Percentiles rank a stretch among this genome's conserved stretches.
These are phyloP conservation scores for Starmera caribaea DNA, from an alignment of 805 yeast species.

Conservation along the genomic window DNA sequence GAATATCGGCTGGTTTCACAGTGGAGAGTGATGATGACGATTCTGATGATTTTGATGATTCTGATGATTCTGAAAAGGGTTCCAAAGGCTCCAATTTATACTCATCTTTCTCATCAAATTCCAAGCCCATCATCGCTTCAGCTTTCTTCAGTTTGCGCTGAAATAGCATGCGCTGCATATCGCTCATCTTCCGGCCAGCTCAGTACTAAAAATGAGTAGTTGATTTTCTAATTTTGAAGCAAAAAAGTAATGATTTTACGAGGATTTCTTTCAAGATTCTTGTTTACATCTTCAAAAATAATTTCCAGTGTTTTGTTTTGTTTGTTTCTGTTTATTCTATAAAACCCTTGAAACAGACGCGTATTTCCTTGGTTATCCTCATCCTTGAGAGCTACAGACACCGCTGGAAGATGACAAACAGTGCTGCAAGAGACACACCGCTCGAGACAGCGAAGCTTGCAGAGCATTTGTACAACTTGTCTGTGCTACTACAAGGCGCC, in stretches of 20 bases:
- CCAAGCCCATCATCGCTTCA: neutral
- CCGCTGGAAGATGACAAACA: too few relatives aligned
- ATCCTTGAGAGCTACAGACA: too few relatives aligned
- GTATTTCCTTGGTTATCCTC: neutral
- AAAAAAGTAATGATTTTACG: too few relatives aligned
- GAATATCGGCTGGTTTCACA: too few relatives aligned
- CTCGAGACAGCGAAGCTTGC: conserved; percentile 8
- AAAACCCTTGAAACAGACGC: neutral
- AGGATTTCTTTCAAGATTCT: too few relatives aligned
- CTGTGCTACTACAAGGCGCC: conserved; percentile 21
- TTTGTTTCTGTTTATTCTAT: too few relatives aligned
- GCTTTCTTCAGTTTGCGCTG: neutral
- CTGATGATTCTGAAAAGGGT: too few relatives aligned
- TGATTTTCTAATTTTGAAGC: too few relatives aligned
- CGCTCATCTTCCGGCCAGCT: neutral
- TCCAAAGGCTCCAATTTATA: conserved; percentile 1
- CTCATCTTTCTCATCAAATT: neutral
- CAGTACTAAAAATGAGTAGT: neutral
- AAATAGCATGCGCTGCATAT: neutral
- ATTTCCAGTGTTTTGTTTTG: too few relatives aligned
- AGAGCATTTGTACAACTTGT: conserved; percentile 19
- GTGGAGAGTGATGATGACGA: too few relatives aligned
- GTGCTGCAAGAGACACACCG: neutral
- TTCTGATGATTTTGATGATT: too few relatives aligned
- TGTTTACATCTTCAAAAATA: too few relatives aligned